phyloP scores from a whole-genome alignment of 106 monocot genomes.

The Dendrobium catenatum region DNA sequence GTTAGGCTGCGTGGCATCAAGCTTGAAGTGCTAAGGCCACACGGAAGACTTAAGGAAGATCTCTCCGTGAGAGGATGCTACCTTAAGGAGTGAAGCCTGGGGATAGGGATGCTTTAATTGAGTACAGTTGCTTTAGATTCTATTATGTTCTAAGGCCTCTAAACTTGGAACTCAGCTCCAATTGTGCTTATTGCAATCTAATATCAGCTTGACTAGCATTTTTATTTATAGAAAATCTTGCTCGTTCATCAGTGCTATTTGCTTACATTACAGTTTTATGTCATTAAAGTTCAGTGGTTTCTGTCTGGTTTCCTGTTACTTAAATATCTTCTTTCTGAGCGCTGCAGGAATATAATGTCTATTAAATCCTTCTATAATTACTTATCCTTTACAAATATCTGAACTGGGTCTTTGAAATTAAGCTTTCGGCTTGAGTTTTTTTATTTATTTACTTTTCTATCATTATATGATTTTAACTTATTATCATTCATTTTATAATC shows the following conservation, averaged over 20 bases:
- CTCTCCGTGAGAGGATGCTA: too few relatives aligned
- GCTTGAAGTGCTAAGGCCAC: too few relatives aligned
- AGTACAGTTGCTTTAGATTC: too few relatives aligned
- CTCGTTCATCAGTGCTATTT: not conserved
- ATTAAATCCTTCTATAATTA: not conserved
- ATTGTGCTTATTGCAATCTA: too few relatives aligned
- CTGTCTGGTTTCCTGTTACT: not conserved
- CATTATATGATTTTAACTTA: not conserved
- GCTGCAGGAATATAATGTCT: not conserved
- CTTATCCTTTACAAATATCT: not conserved
- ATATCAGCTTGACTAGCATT: too few relatives aligned
- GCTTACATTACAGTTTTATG: not conserved
- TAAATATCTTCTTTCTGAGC: not conserved
- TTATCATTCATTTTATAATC: not conserved
- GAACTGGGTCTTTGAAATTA: not conserved
- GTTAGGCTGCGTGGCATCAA: too few relatives aligned
- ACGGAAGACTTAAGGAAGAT: too few relatives aligned
- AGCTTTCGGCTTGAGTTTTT: not conserved
- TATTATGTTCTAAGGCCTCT: too few relatives aligned
- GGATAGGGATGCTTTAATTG: too few relatives aligned
- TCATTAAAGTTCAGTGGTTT: not conserved
- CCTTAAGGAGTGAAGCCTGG: too few relatives aligned
- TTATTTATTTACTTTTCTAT: not conserved
- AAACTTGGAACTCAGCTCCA: too few relatives aligned
- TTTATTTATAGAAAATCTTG: too few relatives aligned